phyloP scores from a whole-genome alignment of 1,284 basidiomycete species.

The Irpex rosettiformis region DNA sequence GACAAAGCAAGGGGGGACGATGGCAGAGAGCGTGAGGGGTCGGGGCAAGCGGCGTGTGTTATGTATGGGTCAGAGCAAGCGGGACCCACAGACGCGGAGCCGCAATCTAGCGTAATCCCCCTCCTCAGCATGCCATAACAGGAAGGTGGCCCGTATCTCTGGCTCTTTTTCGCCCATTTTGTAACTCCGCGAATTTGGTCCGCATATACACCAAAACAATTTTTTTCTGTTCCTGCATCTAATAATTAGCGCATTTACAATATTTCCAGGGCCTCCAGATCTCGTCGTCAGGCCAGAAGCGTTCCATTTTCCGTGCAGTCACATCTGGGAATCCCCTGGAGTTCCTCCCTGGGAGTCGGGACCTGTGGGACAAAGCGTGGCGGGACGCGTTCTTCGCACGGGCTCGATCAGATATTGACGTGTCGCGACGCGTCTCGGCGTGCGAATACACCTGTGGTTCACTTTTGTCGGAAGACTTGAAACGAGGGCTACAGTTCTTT shows the following conservation, averaged over 20 bases:
- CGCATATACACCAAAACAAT: background rate
- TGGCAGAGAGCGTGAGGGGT: slow-evolving; percentile 1
- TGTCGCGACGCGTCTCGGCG: background rate
- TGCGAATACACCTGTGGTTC: background rate
- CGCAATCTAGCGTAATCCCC: too few relatives aligned
- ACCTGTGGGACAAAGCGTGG: too few relatives aligned
- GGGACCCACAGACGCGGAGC: background rate
- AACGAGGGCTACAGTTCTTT: background rate
- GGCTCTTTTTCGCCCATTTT: slow-evolving; percentile 5
- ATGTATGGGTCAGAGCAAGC: slow-evolving; percentile 4
- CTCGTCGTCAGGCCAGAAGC: background rate
- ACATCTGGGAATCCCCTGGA: background rate
- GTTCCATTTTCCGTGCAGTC: background rate
- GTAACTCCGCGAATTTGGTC: background rate
- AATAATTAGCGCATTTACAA: too few relatives aligned
- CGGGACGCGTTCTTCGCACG: too few relatives aligned
- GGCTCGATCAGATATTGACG: slow-evolving; percentile 2
- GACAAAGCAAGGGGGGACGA: slow-evolving; percentile 6
- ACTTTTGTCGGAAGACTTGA: background rate
- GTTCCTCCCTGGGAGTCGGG: too few relatives aligned
- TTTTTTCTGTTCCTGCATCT: slow-evolving; percentile 2
- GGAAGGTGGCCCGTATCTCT: slow-evolving; percentile 8
- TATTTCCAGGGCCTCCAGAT: background rate
- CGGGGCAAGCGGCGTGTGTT: slow-evolving; percentile 1
- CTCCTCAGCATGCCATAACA: slow-evolving; percentile 10